Evolutionary conservation across 2,329 filamentous ascomycete genomes (phyloP), one percentile per base, ranked within the genome.

Genomic region (Monosporascus sp.): DNA sequence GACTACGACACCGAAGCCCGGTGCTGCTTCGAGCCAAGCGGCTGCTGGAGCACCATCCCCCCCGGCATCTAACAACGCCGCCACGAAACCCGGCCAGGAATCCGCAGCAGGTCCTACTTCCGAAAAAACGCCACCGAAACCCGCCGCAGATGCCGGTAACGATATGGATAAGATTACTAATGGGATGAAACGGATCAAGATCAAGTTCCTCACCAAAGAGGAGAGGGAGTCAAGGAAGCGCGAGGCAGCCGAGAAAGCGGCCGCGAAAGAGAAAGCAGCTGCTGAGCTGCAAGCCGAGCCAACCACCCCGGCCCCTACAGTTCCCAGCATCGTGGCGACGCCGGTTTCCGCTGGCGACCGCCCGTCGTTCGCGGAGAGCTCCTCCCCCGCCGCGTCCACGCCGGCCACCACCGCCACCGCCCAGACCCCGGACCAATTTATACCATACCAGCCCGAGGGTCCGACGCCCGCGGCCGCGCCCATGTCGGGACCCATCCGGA

Each of bases 171-270:
- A 70, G 49, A 73, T 87, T 55, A 79, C 81, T 0, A 74, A 72
- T 37, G 78, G 80, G 1, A 80, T 86, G 77, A 84, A 80, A 65
- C 84, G 79, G 65, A 81, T 86, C 54, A 84, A 80, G 63, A 82
- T 86, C 60, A 85, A 80, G 50, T 65, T 86, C 24, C 72, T 85
- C 40, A 84, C 81, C 2, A 76, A 83, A 55, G 74, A 81, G 40
- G 79, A 84, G 60, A 78, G 76, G 59, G 81, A 83, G 49, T 80
- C 78, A 2, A 76, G 73, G 26, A 76, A 77, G 60, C 78, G 75
- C 59, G 81, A 83, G 48, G 80, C 78, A 1, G 76, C 73, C 22
- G 76, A 77, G n/a, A 65, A 62, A 52, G 60, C 63, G 7, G 62
- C 64, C 26, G 58, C 56, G 46, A 56, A 60, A 49, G 60, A 54